These are phyloP conservation scores for Coemansia sp. DNA, from an alignment of 192 early-diverging fungal genomes.

Conservation along the genomic window DNA sequence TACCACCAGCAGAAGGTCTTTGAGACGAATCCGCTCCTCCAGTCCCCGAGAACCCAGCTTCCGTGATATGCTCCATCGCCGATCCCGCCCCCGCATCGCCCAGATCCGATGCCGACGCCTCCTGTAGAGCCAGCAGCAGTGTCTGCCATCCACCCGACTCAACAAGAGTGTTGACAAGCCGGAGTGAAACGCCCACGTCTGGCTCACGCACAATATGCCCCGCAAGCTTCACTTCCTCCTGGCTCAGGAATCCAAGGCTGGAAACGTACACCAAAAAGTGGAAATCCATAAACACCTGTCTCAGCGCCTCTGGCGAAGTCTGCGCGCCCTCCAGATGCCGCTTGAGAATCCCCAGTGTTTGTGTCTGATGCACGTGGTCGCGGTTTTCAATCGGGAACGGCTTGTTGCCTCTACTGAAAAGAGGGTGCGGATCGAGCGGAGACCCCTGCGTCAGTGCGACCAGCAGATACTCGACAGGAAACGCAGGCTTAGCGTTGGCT, in stretches of 20 bases:
- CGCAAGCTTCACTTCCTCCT: conserved; percentile 51
- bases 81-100: conserved; percentile 18
- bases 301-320: conserved; percentile 39
- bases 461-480: conserved; percentile 95
- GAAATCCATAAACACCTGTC: conserved; percentile 74
- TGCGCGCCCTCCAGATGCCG: conserved; percentile 47
- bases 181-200: conserved; percentile 6
- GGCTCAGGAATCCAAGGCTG: conserved; percentile 65
- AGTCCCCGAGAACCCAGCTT: conserved; percentile 1
- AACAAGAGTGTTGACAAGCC: conserved; percentile 20
- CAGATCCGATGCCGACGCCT: conserved; percentile 36
- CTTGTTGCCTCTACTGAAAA: conserved; percentile 61
- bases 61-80: neutral
- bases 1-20: neutral
- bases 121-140: conserved; percentile 34
- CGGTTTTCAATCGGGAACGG: conserved; percentile 83
- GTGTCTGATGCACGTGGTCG: conserved; percentile 54
- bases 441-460: conserved; percentile 93
- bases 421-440: conserved; percentile 74
- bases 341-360: conserved; percentile 64
- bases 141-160: conserved; percentile 45
- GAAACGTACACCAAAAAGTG: conserved; percentile 77
- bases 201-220: conserved; percentile 25
- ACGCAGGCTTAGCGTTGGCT: conserved; percentile 90
- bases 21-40: conserved; percentile 1